Conservation (phyloP, 139 green algal genomes). For the Limnomonas spitsbergensis region DNA sequence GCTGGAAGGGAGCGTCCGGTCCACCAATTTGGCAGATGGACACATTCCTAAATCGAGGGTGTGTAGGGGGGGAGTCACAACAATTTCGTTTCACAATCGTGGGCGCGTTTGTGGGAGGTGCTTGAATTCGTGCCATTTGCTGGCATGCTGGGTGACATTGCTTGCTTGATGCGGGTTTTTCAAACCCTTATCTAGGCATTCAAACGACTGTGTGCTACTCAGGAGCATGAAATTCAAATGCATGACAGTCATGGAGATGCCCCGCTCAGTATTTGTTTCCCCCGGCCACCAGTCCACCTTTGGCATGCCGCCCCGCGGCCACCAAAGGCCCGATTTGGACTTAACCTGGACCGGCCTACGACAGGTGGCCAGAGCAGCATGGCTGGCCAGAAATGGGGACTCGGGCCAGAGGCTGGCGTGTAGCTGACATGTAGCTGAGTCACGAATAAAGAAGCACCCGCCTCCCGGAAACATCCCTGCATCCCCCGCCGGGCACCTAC, state of each 20-base stretch:
- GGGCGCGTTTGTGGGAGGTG: background rate
- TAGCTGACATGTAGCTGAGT: too few relatives aligned
- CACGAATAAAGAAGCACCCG: background rate
- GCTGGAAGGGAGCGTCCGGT: slow-evolving; percentile 29
- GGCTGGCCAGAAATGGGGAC: too few relatives aligned
- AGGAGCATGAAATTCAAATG: background rate
- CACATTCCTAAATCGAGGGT: slow-evolving; percentile 27
- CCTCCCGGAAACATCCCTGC: background rate
- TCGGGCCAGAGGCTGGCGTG: too few relatives aligned
- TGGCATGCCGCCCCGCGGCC: too few relatives aligned
- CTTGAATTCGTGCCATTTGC: background rate
- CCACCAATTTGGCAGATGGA: slow-evolving; percentile 9
- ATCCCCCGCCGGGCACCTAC: background rate
- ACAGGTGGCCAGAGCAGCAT: background rate
- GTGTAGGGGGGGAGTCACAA: background rate
- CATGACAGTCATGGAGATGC: too few relatives aligned
- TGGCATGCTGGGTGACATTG: background rate
- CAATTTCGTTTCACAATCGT: background rate
- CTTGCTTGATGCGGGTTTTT: background rate
- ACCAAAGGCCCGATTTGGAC: background rate
- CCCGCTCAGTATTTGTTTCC: too few relatives aligned
- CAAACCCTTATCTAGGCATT: background rate
- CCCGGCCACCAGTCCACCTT: too few relatives aligned
- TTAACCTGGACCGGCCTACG: background rate
- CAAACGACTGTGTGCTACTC: background rate